Percentiles rank a stretch among this genome's conserved stretches.
Conservation (phyloP, 768 basidiomycete species). For the Thelephora ganbajun region DNA sequence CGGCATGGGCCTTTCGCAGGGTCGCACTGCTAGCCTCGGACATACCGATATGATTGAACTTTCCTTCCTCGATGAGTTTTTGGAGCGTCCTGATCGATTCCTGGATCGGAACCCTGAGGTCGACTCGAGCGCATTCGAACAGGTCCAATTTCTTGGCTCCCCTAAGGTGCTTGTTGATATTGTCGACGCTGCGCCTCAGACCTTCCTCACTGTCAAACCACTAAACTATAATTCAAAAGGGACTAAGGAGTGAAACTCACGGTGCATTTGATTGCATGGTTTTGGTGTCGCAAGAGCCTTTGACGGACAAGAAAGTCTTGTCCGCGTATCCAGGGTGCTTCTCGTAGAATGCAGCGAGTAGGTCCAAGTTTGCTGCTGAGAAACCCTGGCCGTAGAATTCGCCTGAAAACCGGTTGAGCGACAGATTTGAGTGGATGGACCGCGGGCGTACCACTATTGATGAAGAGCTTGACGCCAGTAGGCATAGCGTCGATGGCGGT, state of each 20-base stretch:
- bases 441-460: constrained; percentile 31
- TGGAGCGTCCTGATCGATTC: constrained; percentile 28
- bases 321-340: constrained; percentile 30
- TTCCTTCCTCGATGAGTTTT: constrained; percentile 35
- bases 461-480: constrained; percentile 29
- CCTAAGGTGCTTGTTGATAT: constrained; percentile 29
- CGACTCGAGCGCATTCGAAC: constrained; percentile 39
- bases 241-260: neutral
- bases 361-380: constrained; percentile 29
- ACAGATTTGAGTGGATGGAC: constrained; percentile 3
- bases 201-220: constrained; percentile 19
- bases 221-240: neutral
- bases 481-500: constrained; percentile 30
- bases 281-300: constrained; percentile 16
- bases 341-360: constrained; percentile 36
- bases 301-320: constrained; percentile 33
- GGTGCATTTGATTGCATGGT: neutral
- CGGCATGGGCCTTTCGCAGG: constrained; percentile 24
- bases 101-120: constrained; percentile 30
- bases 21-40: constrained; percentile 39
- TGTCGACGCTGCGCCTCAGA: constrained; percentile 33
- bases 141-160: constrained; percentile 45
- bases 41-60: constrained; percentile 46
- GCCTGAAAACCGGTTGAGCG: constrained; percentile 15
- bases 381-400: constrained; percentile 40